These are phyloP conservation scores for Astrothelium subdiscretum DNA, from an alignment of 495 filamentous ascomycete species.

Conservation along the genomic window DNA sequence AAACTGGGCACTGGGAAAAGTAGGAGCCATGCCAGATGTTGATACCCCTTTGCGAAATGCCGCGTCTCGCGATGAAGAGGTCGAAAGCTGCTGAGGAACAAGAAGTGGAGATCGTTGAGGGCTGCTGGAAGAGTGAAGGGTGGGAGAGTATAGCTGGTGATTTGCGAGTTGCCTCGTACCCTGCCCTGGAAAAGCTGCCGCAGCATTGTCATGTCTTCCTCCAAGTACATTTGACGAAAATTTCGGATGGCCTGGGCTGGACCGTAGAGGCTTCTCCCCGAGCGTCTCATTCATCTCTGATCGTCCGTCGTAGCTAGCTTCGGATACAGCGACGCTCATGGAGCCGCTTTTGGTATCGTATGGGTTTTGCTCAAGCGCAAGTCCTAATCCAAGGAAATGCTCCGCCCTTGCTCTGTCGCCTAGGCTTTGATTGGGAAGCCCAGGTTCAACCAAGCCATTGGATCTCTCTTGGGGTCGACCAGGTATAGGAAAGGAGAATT, in stretches of 20 bases:
- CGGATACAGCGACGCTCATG: conserved; percentile 22
- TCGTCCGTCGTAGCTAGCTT: conserved; percentile 12
- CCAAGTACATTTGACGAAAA: conserved; percentile 21
- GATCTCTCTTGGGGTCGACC: conserved; percentile 3
- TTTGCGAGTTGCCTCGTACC: conserved; percentile 10
- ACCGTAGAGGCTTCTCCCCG: not conserved
- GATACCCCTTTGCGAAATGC: conserved; percentile 22
- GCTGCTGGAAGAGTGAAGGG: conserved; percentile 27
- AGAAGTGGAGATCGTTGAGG: conserved; percentile 20
- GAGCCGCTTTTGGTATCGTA: conserved; percentile 6
- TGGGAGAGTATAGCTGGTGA: conserved; percentile 17
- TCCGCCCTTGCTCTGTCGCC: not conserved
- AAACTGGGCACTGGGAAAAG: conserved; percentile 3
- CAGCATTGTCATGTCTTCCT: conserved; percentile 1
- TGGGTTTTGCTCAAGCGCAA: not conserved
- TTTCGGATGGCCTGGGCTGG: not conserved
- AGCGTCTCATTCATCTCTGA: conserved; percentile 10
- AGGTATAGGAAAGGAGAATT: conserved; percentile 21
- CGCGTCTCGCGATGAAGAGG: conserved; percentile 27
- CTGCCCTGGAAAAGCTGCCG: conserved; percentile 12
- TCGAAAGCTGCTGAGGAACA: conserved; percentile 30
- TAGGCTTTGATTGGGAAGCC: not conserved
- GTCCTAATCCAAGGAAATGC: not conserved
- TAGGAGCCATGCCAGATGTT: conserved; percentile 4
- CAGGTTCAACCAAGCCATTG: not conserved